Evolutionary conservation across 2,329 filamentous ascomycete genomes (phyloP).

Genomic region (Xylaria sp.): DNA sequence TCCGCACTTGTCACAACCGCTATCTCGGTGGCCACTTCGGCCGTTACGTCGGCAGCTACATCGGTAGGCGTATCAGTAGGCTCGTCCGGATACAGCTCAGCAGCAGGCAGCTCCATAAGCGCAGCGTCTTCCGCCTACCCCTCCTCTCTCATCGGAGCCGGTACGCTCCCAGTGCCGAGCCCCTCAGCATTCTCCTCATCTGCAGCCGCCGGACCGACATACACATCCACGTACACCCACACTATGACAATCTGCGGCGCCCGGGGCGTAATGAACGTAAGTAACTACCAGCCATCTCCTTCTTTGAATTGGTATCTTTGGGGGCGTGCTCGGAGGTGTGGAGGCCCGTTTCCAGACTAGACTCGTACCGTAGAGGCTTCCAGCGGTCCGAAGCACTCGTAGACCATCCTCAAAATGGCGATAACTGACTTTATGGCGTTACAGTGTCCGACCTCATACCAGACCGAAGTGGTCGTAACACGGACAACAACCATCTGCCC

Average conservation of each 20-base stretch:
- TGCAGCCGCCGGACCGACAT: conserved; percentile 13
- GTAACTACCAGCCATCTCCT: background rate
- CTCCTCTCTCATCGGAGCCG: conserved; percentile 1
- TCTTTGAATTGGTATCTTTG: no score
- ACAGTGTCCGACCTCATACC: conserved; percentile 31
- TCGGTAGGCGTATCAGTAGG: background rate
- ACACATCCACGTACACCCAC: conserved; percentile 33
- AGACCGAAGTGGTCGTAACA: conserved; percentile 25
- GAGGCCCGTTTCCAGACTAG: no score
- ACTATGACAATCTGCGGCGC: conserved; percentile 29
- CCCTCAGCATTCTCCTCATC: conserved; percentile 13
- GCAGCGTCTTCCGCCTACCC: background rate
- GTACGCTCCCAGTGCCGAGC: conserved; percentile 12
- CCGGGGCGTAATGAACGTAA: conserved; percentile 26
- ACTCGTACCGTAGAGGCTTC: no score
- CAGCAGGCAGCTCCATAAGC: background rate
- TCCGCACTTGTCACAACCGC: background rate
- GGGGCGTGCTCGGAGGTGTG: no score
- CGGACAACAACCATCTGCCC: conserved; percentile 32
- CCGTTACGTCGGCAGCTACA: background rate
- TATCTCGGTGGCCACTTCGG: background rate
- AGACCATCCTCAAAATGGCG: no score
- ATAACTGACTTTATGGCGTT: background rate
- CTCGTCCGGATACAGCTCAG: conserved; percentile 7
- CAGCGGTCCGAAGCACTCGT: no score